Conservation (phyloP, 345 rosid genomes). For the Anastatica hierochuntica region DNA sequence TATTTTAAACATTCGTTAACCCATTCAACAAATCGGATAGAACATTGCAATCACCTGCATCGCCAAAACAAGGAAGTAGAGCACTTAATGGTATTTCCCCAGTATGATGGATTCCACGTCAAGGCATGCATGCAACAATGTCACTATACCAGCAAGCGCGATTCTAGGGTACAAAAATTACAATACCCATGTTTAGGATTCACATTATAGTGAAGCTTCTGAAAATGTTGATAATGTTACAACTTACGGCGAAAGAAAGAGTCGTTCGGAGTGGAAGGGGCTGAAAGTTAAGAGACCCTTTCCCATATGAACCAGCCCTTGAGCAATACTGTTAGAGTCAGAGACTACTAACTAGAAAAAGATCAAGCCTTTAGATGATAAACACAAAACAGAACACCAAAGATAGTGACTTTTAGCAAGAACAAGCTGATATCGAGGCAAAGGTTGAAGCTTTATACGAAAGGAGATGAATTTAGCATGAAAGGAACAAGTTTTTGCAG, state of each 20-base stretch:
- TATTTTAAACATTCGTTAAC: background rate
- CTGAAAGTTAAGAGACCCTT: conserved; percentile 86
- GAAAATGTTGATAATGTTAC: too few relatives aligned
- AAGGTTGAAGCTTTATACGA: too few relatives aligned
- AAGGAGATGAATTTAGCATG: too few relatives aligned
- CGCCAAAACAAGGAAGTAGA: conserved; percentile 84
- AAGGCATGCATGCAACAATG: conserved; percentile 77
- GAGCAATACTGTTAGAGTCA: too few relatives aligned
- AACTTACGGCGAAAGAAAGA: conserved; percentile 81
- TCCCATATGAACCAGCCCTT: conserved; percentile 89
- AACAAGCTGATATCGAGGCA: too few relatives aligned
- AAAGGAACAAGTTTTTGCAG: too few relatives aligned
- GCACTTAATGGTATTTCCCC: conserved; percentile 84
- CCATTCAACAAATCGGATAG: background rate
- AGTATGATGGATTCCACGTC: conserved; percentile 74
- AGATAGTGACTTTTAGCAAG: too few relatives aligned
- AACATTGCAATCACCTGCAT: conserved; percentile 58
- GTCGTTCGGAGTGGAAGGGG: conserved; percentile 89
- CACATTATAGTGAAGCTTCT: too few relatives aligned
- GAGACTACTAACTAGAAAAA: too few relatives aligned
- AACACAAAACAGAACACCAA: too few relatives aligned
- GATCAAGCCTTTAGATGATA: too few relatives aligned
- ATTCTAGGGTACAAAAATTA: conserved; percentile 36
- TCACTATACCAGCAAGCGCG: conserved; percentile 84
- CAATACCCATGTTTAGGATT: background rate